A percentile compares a stretch with the other conserved stretches of the same genome.
Evolutionary conservation across 805 yeast genomes (phyloP).

Genomic region (Barnettozyma wickerhamii): DNA sequence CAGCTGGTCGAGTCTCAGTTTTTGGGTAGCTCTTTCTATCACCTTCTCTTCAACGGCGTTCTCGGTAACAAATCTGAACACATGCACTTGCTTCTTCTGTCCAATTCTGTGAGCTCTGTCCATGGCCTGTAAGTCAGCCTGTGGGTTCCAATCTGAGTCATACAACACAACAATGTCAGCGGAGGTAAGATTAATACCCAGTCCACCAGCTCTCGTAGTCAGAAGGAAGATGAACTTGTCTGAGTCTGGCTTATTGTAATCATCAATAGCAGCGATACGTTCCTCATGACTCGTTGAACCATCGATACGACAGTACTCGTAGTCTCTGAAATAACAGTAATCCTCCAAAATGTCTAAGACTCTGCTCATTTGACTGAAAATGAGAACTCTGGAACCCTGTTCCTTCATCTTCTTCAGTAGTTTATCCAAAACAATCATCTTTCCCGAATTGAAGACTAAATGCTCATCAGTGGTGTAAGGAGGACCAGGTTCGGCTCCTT

Average conservation of each 20-base stretch:
- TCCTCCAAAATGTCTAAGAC: slow-evolving; percentile 87
- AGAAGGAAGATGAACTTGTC: slow-evolving; percentile 79
- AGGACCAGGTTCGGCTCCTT: slow-evolving; percentile 99
- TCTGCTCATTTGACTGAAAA: slow-evolving; percentile 93
- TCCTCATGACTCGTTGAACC: slow-evolving; percentile 93
- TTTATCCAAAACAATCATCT: slow-evolving; percentile 85
- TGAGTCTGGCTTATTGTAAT: slow-evolving; percentile 77
- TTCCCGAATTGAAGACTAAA: slow-evolving; percentile 83
- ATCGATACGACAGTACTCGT: slow-evolving; percentile 86
- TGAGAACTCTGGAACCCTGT: slow-evolving; percentile 85
- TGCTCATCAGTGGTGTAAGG: slow-evolving; percentile 96
- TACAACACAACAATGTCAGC: slow-evolving; percentile 87
- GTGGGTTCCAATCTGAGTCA: slow-evolving; percentile 98
- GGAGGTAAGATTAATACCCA: slow-evolving; percentile 87
- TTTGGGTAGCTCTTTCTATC: slow-evolving; percentile 92
- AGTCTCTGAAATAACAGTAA: slow-evolving; percentile 81
- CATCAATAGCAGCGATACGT: slow-evolving; percentile 88
- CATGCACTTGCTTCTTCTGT: slow-evolving; percentile 92
- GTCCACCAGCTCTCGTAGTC: slow-evolving; percentile 96
- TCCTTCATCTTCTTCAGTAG: slow-evolving; percentile 63
- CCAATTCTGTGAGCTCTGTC: slow-evolving; percentile 98
- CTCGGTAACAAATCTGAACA: slow-evolving; percentile 89
- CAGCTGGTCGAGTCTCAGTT: slow-evolving; percentile 84
- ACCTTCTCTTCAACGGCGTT: slow-evolving; percentile 96
- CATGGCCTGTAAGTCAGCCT: slow-evolving; percentile 97